A percentile compares a stretch with the other conserved stretches of the same genome.
Conservation (phyloP, 371 early-diverging fungal genomes). For the Apophysomyces variabilis region DNA sequence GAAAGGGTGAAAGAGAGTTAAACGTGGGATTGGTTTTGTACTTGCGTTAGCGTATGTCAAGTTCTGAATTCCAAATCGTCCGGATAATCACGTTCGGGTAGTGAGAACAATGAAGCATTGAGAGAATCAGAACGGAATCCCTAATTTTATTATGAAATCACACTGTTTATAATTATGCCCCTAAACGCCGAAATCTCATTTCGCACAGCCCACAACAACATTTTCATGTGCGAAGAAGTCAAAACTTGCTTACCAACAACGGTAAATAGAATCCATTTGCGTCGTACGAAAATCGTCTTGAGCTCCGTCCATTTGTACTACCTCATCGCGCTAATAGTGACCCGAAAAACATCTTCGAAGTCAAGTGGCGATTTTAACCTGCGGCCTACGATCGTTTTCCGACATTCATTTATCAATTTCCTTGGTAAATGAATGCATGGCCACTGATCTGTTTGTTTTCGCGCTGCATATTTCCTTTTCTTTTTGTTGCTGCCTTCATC, state of each 20-base stretch:
- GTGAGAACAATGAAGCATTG: conserved; percentile 11
- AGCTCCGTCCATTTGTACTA: conserved; percentile 11
- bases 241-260: conserved; percentile 6
- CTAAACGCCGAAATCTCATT: conserved; percentile 9
- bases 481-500: neutral
- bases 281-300: conserved; percentile 2
- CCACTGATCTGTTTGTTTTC: neutral
- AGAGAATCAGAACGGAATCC: conserved; percentile 11
- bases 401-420: neutral
- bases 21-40: conserved; percentile 1
- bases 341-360: neutral
- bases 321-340: neutral
- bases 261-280: neutral
- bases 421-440: neutral
- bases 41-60: neutral
- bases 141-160: conserved; percentile 7
- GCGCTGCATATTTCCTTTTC: conserved; percentile 2
- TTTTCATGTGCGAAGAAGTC: conserved; percentile 11
- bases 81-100: conserved; percentile 17
- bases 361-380: conserved; percentile 5
- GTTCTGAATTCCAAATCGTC: conserved; percentile 37
- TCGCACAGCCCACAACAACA: conserved; percentile 10
- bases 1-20: conserved; percentile 17
- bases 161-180: conserved; percentile 4
- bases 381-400: neutral